Base-by-base conservation (phyloP, 2,329 filamentous ascomycete genomes). In the Arthroderma sp. region DNA sequence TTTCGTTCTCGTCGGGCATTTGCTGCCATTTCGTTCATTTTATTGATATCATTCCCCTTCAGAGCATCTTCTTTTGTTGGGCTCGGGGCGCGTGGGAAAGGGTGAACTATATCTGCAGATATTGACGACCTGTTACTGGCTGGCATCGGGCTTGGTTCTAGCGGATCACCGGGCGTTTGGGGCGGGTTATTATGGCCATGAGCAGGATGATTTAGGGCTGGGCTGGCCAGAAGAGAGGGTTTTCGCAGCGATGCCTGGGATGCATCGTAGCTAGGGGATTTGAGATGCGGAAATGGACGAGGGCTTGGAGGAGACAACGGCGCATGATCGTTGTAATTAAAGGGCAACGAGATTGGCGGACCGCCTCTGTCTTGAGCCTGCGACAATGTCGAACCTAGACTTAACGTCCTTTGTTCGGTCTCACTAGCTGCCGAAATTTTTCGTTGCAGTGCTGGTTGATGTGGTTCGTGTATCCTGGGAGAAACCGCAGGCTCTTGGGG, bases 1-100 rank as follows among this genome's bases (percentile, higher is more conserved):
- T 96, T 98, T 49, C 91, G 78, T 63, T 96, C 91, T 32, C 86
- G 77, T 29, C 91, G 78, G 9, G 91, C 91, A 59, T 86, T 91
- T n/a, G 83, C 77, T 7, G 91, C 86, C 5, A 86, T 71, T 48
- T 93, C 87, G 49, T 78, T 83, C 49, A 83, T 68, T n/a, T 46
- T 50, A 22, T 49, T 40, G 5, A 42, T 27, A 11, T 44, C 38
- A 15, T 44, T 36, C 33, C 36, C 37, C n/a, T 10, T 42, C 29
- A 34, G 36, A 2, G 36, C 5, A 10, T 52, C 46, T 27, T 47
- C 50, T 34, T 47, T 52, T 7, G 44, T 34, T 22, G 50, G 46
- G 27, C 46, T 50, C 5, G 46, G 44, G 10, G 28, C 40, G 8
- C 45, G 37, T 30, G 49, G 48, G 15, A 47, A 43, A 30, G 33